Percentiles rank a stretch among this genome's conserved stretches.
Conservation (phyloP, 202 grass and related monocot species). For the Schoenoplectus tabernaemontani region DNA sequence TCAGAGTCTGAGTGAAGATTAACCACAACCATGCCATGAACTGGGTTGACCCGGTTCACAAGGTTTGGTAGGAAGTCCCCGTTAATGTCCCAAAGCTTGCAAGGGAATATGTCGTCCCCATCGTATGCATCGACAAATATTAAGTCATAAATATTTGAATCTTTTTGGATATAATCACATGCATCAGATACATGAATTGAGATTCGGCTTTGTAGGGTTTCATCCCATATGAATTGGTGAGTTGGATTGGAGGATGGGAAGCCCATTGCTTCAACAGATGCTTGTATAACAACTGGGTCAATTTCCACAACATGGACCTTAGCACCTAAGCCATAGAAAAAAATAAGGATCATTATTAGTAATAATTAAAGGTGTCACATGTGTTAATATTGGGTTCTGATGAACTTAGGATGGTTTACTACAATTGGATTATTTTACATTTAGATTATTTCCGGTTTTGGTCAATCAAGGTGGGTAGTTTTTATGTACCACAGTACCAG, state of each 20-base stretch:
- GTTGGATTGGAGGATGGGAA: constrained; percentile 43
- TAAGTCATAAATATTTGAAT: constrained; percentile 48
- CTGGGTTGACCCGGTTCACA: constrained; percentile 46
- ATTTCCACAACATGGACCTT: constrained; percentile 73
- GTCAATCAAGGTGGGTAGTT: background rate
- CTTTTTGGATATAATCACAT: constrained; percentile 40
- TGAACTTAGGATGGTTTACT: background rate
- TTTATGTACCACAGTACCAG: too few species aligned
- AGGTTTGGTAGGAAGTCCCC: constrained; percentile 60
- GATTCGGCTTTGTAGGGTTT: constrained; percentile 50
- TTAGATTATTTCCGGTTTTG: background rate
- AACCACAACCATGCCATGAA: constrained; percentile 73
- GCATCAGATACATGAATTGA: constrained; percentile 58
- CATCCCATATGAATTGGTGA: constrained; percentile 25
- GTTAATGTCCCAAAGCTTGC: constrained; percentile 64
- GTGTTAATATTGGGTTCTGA: background rate
- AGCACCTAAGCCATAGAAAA: constrained; percentile 48
- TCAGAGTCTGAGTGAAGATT: constrained; percentile 80
- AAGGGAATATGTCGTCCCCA: constrained; percentile 72
- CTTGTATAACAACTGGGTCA: constrained; percentile 64
- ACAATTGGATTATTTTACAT: background rate
- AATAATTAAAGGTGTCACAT: background rate
- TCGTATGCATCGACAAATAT: constrained; percentile 88
- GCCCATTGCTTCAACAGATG: constrained; percentile 80
- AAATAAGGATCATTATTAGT: background rate